Base-by-base conservation (phyloP, 2,329 filamentous ascomycete species). In the Scedosporium apiospermum region DNA sequence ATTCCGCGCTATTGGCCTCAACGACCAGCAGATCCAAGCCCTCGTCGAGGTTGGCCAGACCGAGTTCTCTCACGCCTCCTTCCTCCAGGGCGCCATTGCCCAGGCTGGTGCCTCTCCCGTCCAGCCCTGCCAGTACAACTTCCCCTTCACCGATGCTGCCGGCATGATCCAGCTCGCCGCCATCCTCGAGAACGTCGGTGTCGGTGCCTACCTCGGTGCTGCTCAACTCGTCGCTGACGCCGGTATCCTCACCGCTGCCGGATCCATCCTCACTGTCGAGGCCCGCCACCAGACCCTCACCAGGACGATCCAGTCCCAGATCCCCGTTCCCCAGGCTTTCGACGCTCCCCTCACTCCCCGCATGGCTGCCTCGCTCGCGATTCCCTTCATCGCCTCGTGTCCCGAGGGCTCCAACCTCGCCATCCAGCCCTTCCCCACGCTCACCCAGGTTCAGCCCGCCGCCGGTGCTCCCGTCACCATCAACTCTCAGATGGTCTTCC, bases 241-340 rank as follows among this genome's bases (percentile, higher is more conserved):
- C 59, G 78, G 77, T 59, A 82, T 90, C 65, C 83, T 92, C 60
- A 78, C 81, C 64, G 83, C 85, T 21, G 88, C 89, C 2, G 88
- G 81, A 9, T 84, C 84, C 60, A 91, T 92, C 71, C 81, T 90
- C 55, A 89, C 88, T 26, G 82, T 90, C 64, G 89, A 92, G 76
- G 81, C 88, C 30, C 82, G 89, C 64, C 89, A 92, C 75, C 87
- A 90, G 75, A 87, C 86, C 65, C 86, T 89, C 73, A 84, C 91
- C 74, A 86, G 88, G 66, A 76, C 80, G 63, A 84, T 83, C 46
- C 77, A 80, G 21, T 79, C 81, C 64, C 76, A 79, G 62, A 76
- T 82, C 63, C 83, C 88, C 61, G 82, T 89, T 3, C 86, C 89
- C 3, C 83, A 84, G 70, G 81, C 88, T 27, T 89, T 91, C 69